Conservation (phyloP, 306 rosid genomes). For the cucumber (Cucumis sativus) region DNA sequence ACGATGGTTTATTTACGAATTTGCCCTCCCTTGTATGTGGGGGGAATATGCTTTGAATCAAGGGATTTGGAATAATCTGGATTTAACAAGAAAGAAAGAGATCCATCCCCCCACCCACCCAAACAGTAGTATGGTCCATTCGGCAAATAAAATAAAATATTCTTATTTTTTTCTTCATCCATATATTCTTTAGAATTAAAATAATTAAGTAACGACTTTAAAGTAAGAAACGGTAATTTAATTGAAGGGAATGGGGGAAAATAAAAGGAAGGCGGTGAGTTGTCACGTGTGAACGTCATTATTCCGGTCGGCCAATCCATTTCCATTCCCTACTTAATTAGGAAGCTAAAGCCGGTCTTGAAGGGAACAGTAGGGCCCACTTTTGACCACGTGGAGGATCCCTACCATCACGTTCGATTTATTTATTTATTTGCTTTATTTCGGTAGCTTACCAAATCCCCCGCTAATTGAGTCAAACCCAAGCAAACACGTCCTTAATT, state of each 20-base stretch:
- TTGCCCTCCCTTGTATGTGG: neutral
- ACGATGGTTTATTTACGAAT: neutral
- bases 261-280: slow-evolving; percentile 9
- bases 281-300: slow-evolving; percentile 34
- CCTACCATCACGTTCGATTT: slow-evolving; percentile 5
- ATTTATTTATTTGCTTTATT: neutral
- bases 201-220: no score
- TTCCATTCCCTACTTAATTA: slow-evolving; percentile 14
- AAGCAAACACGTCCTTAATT: slow-evolving; percentile 20
- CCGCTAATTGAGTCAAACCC: slow-evolving; percentile 21
- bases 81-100: neutral
- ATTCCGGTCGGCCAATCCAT: slow-evolving; percentile 32
- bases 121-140: neutral
- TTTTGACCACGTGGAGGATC: slow-evolving; percentile 25
- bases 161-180: neutral
- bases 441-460: neutral
- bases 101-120: neutral
- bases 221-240: no score
- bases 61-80: neutral
- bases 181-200: neutral
- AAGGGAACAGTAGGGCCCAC: slow-evolving; percentile 13
- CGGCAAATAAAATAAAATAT: no score
- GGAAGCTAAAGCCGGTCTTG: slow-evolving; percentile 17
- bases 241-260: neutral
- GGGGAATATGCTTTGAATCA: slow-evolving; percentile 3